Percentiles rank a stretch among this genome's conserved stretches.
phyloP scores from a whole-genome alignment of 2,329 filamentous ascomycete genomes.

The Colletotrichum musae region DNA sequence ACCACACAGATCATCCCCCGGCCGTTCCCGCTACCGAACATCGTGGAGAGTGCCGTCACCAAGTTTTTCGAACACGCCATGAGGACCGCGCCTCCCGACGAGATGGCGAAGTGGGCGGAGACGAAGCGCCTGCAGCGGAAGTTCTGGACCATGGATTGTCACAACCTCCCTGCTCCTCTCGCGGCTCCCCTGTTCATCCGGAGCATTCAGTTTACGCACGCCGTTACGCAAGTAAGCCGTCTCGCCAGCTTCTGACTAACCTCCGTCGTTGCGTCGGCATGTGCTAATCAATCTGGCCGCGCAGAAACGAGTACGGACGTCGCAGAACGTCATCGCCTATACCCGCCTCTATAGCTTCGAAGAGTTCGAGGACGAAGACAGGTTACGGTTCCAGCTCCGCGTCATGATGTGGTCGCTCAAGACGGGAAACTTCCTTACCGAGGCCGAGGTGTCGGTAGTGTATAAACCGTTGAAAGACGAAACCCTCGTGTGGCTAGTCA shows the following conservation, averaged over 20 bases:
- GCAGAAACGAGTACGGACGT: not conserved
- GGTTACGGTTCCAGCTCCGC: not conserved
- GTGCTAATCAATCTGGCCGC: too few species aligned
- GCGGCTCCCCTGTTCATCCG: not conserved
- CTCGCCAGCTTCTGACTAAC: too few species aligned
- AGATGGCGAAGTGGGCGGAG: not conserved
- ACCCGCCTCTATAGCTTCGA: not conserved
- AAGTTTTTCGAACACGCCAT: constrained; percentile 4
- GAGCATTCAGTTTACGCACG: not conserved
- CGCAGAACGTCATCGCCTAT: constrained; percentile 5
- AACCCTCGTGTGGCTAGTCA: not conserved
- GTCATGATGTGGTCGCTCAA: constrained; percentile 12
- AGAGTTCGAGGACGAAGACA: not conserved
- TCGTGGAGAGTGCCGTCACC: not conserved
- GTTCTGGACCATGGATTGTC: not conserved
- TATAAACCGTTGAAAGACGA: not conserved
- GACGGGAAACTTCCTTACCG: not conserved
- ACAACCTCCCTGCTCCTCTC: not conserved
- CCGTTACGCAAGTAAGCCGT: too few species aligned
- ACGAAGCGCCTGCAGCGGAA: not conserved
- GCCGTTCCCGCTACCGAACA: not conserved
- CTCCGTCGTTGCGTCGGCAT: too few species aligned
- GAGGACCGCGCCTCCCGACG: not conserved
- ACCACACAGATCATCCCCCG: not conserved
- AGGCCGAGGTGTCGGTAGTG: not conserved